These are phyloP conservation scores for Kodamaea restingae DNA, from an alignment of 805 yeast genomes.

Conservation along the genomic window DNA sequence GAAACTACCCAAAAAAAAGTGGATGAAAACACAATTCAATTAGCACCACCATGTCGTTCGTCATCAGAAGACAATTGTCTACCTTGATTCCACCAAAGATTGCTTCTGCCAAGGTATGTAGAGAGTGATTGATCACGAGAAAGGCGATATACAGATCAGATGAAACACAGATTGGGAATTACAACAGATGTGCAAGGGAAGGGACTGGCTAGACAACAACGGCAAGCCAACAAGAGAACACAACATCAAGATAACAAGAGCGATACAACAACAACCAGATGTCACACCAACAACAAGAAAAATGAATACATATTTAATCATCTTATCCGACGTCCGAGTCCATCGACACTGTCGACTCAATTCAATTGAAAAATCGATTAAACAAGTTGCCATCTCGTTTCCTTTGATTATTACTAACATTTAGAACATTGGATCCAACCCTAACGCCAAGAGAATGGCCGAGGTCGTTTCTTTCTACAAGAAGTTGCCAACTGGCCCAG, in stretches of 20 bases:
- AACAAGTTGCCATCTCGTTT: too few relatives aligned
- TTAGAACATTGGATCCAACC: slow-evolving; percentile 88
- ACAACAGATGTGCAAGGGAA: too few relatives aligned
- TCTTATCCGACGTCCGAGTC: too few relatives aligned
- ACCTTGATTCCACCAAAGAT: slow-evolving; percentile 98
- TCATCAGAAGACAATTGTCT: slow-evolving; percentile 88
- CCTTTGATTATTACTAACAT: slow-evolving; percentile 22
- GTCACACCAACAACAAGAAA: too few relatives aligned
- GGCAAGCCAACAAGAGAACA: too few relatives aligned
- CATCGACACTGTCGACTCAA: too few relatives aligned
- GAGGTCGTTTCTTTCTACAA: slow-evolving; percentile 94
- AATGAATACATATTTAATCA: too few relatives aligned
- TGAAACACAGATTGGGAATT: too few relatives aligned
- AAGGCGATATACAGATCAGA: neutral
- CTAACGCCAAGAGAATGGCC: slow-evolving; percentile 95
- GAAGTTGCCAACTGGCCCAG: slow-evolving; percentile 90
- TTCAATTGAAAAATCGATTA: too few relatives aligned
- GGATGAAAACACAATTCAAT: slow-evolving; percentile 11
- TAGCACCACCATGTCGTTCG: slow-evolving; percentile 59
- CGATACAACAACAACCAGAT: too few relatives aligned
- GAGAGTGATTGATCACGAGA: neutral
- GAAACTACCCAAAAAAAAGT: slow-evolving; percentile 11
- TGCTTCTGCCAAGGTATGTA: slow-evolving; percentile 77
- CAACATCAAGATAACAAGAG: too few relatives aligned
- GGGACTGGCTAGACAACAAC: too few relatives aligned